Percentiles rank a stretch among this genome's conserved stretches.
phyloP scores from a whole-genome alignment of 2,329 filamentous ascomycete genomes.

The Fusarium azukiicola region DNA sequence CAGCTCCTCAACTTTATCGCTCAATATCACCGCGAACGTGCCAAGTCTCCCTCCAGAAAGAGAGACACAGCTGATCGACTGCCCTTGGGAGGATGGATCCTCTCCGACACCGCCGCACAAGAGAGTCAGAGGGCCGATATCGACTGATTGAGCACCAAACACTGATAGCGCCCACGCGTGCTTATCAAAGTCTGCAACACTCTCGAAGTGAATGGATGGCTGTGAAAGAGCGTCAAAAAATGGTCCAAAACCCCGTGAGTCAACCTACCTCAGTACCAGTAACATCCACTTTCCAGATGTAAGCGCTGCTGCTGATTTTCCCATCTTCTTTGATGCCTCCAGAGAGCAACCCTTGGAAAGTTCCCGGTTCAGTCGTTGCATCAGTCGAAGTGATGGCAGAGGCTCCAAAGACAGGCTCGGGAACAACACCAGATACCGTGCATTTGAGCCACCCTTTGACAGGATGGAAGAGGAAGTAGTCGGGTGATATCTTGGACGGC shows the following conservation, averaged over 20 bases:
- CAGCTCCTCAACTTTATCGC: constrained; percentile 27
- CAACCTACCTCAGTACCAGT: constrained; percentile 62
- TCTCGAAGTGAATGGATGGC: constrained; percentile 55
- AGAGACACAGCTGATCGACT: constrained; percentile 51
- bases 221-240: constrained; percentile 32
- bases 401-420: constrained; percentile 69
- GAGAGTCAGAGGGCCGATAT: constrained; percentile 46
- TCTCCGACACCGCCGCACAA: constrained; percentile 61
- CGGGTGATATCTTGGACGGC: constrained; percentile 69
- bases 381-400: constrained; percentile 58
- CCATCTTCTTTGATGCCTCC: constrained; percentile 87
- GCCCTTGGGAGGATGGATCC: constrained; percentile 53
- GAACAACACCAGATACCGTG: constrained; percentile 56
- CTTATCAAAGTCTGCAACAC: constrained; percentile 21
- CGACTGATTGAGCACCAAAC: constrained; percentile 58
- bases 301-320: constrained; percentile 79
- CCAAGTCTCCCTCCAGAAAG: constrained; percentile 55
- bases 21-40: constrained; percentile 22
- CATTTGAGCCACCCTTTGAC: constrained; percentile 71
- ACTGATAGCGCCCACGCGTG: constrained; percentile 49
- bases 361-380: constrained; percentile 50
- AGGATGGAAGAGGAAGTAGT: constrained; percentile 75
- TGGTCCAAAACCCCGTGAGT: neutral
- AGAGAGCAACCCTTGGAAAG: constrained; percentile 80
- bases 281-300: constrained; percentile 80